These are phyloP conservation scores for Didymella keratinophila DNA, from an alignment of 2,329 filamentous ascomycete species.

Conservation along the genomic window DNA sequence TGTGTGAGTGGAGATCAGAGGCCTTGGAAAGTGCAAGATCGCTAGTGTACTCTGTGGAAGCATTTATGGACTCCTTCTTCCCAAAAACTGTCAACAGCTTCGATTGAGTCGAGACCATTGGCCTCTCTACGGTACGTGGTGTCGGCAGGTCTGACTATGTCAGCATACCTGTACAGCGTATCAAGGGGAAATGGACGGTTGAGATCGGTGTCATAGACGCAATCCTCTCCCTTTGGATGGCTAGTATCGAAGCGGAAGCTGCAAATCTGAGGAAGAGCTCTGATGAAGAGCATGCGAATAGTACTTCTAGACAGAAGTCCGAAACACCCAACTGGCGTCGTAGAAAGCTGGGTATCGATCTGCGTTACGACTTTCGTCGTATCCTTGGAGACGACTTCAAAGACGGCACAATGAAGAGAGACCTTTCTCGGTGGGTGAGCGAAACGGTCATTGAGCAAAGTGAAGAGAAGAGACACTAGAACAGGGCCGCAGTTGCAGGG, in stretches of 20 bases:
- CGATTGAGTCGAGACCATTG: too few species aligned
- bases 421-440: neutral
- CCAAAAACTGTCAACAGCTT: too few species aligned
- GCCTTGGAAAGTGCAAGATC: neutral
- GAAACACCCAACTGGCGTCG: too few species aligned
- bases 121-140: too few species aligned
- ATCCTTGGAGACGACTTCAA: neutral
- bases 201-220: neutral
- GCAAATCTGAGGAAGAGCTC: too few species aligned
- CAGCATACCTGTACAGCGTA: too few species aligned
- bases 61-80: neutral
- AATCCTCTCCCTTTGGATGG: neutral
- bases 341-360: neutral
- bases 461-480: too few species aligned
- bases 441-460: neutral
- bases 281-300: too few species aligned
- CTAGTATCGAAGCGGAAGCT: neutral
- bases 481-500: too few species aligned
- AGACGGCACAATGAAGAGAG: neutral
- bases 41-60: neutral
- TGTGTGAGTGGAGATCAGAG: neutral
- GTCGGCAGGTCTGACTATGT: too few species aligned
- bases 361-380: neutral
- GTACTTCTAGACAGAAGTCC: too few species aligned
- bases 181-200: neutral